Evolutionary conservation across 202 grass and related monocot genomes (phyloP), one percentile per base, ranked within the genome.

Genomic region (Schoenoplectus tabernaemontani): DNA sequence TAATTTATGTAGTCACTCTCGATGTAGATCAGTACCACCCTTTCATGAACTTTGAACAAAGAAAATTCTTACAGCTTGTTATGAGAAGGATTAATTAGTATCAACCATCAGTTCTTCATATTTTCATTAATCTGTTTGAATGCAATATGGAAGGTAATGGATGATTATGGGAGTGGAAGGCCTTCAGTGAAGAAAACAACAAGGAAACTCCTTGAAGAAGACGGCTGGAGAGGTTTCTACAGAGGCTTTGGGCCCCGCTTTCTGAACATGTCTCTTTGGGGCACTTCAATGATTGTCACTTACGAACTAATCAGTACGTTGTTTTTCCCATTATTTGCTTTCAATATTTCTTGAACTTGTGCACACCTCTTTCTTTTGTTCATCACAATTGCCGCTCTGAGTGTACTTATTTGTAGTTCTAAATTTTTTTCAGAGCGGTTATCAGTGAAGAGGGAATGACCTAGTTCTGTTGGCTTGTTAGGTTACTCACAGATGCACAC

Each of bases 261-360:
- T 72, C 88, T 98, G 47, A 98, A 98, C 83, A 92, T 98, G 95
- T 98, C 95, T 66, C 85, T 98, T 26, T 98, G 95, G 91, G 95
- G 95, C 61, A 98, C 95, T 91, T 95, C 95, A 43, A 98, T 98
- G 95, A 98, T 98, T 19, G 91, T 98, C 43, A 98, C 95, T 44
- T 98, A 98, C 4, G 95, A 98, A 83, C 86, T 98, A 41, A 98
- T 94, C 87, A 98, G 95, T 98, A 82, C 79, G 91, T 5, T 10
- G 4, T 30, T 71, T 62, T 34, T 23, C 17, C 16, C 24, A 30
- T 50, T 19, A 54, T 63, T 16, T 59, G 2, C 48, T 13, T 30
- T 20, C 2, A 16, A 8, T 32, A 17, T 30, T 72, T 59, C 37
- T 3, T 32, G 8, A 63, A 79, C 13, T 64, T 59, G 1, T 63